Conservation (phyloP, 148 eudicot genomes). For the Persicaria tinctoria region DNA sequence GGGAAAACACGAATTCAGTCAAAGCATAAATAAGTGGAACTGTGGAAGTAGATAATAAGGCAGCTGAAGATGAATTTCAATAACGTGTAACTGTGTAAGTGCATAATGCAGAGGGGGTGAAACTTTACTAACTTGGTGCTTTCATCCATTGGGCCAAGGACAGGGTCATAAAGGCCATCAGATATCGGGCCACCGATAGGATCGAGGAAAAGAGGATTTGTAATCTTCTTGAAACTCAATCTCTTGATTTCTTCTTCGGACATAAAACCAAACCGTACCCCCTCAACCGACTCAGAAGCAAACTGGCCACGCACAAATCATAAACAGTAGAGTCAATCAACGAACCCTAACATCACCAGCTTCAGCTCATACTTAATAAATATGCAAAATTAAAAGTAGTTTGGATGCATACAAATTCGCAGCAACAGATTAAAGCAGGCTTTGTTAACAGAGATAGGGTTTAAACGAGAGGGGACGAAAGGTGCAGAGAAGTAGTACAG, state of each 20-base stretch:
- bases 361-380: too few relatives aligned
- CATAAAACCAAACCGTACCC: conserved; percentile 68
- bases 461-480: too few relatives aligned
- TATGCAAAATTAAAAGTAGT: too few relatives aligned
- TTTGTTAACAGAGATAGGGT: too few relatives aligned
- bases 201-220: conserved; percentile 48
- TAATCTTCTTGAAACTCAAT: conserved; percentile 54
- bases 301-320: conserved; percentile 23
- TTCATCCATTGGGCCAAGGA: conserved; percentile 62
- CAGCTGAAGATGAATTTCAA: not conserved
- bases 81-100: not conserved
- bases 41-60: not conserved
- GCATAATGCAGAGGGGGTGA: not conserved
- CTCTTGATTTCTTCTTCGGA: conserved; percentile 57
- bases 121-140: conserved; percentile 32
- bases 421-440: too few relatives aligned
- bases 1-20: not conserved
- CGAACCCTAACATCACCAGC: too few relatives aligned
- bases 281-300: conserved; percentile 51
- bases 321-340: too few relatives aligned
- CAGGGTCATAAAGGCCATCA: conserved; percentile 83
- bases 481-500: too few relatives aligned
- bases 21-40: not conserved
- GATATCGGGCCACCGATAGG: conserved; percentile 35
- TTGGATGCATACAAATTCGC: too few relatives aligned